Conservation (phyloP, 352 stramenopile genomes). For the Globisporangium mamillatum region DNA sequence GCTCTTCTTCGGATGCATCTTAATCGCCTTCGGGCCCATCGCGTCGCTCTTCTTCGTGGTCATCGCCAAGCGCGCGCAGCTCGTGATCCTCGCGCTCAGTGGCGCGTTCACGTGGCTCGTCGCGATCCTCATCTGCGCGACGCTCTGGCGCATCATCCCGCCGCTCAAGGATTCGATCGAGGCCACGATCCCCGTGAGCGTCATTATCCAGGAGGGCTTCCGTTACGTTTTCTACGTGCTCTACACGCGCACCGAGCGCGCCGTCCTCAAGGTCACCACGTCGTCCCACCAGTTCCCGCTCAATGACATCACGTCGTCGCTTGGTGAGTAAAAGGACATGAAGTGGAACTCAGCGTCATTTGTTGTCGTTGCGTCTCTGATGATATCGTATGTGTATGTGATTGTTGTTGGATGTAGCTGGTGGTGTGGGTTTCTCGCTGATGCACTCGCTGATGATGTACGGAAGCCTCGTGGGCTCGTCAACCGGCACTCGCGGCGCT, state of each 20-base stretch:
- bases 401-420: constrained; percentile 32
- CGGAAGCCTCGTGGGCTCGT: constrained; percentile 68
- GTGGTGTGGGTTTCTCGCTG: constrained; percentile 73
- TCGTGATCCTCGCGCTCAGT: constrained; percentile 79
- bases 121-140: constrained; percentile 71
- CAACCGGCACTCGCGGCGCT: constrained; percentile 60
- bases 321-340: constrained; percentile 29
- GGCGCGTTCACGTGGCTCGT: constrained; percentile 83
- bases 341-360: too few relatives aligned
- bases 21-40: constrained; percentile 74
- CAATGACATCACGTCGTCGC: constrained; percentile 80
- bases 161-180: constrained; percentile 70
- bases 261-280: constrained; percentile 75
- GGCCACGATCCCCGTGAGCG: constrained; percentile 65
- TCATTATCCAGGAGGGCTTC: constrained; percentile 72
- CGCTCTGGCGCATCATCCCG: constrained; percentile 74
- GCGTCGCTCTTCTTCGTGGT: constrained; percentile 78
- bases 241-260: constrained; percentile 72
- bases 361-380: background rate
- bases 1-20: constrained; percentile 81
- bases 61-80: constrained; percentile 74
- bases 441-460: constrained; percentile 88
- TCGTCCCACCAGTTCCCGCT: constrained; percentile 76
- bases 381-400: background rate
- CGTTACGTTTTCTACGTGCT: constrained; percentile 71